These are phyloP conservation scores for Lepidium aucheri DNA, from an alignment of 345 rosid species.

Conservation along the genomic window DNA sequence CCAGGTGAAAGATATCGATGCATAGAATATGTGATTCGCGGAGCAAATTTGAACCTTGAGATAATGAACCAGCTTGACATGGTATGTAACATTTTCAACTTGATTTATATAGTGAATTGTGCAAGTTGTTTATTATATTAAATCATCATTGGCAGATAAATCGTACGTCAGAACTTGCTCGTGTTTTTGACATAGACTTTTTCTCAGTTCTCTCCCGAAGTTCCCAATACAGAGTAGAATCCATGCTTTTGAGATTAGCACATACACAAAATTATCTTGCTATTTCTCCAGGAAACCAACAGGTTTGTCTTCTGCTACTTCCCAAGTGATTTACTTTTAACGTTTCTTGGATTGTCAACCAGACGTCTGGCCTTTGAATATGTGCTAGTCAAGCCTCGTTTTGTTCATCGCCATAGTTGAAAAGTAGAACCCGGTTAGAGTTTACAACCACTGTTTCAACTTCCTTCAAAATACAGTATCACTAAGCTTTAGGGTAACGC, in stretches of 20 bases:
- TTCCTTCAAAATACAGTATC: not conserved
- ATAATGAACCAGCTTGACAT: constrained; percentile 82
- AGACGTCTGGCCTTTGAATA: not conserved
- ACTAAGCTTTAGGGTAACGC: no score
- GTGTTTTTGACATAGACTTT: constrained; percentile 91
- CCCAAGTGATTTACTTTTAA: not conserved
- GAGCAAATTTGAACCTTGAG: constrained; percentile 74
- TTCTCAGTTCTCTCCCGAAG: constrained; percentile 98
- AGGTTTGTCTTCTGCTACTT: constrained; percentile 34
- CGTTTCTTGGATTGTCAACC: not conserved
- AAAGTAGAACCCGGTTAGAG: not conserved
- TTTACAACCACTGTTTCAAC: not conserved
- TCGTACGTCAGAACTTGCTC: constrained; percentile 97
- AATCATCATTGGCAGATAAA: constrained; percentile 57
- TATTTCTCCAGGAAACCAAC: constrained; percentile 86
- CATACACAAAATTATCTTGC: constrained; percentile 93
- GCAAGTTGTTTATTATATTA: not conserved
- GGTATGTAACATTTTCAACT: constrained; percentile 35
- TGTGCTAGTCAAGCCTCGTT: not conserved
- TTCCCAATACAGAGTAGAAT: constrained; percentile 95
- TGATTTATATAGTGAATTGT: constrained; percentile 1
- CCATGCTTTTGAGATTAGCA: constrained; percentile 92
- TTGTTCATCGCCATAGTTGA: not conserved
- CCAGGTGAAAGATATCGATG: constrained; percentile 74
- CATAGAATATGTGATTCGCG: constrained; percentile 55